These are phyloP conservation scores for Neoascochyta sp. DNA, from an alignment of 2,329 filamentous ascomycete species.

Conservation along the genomic window DNA sequence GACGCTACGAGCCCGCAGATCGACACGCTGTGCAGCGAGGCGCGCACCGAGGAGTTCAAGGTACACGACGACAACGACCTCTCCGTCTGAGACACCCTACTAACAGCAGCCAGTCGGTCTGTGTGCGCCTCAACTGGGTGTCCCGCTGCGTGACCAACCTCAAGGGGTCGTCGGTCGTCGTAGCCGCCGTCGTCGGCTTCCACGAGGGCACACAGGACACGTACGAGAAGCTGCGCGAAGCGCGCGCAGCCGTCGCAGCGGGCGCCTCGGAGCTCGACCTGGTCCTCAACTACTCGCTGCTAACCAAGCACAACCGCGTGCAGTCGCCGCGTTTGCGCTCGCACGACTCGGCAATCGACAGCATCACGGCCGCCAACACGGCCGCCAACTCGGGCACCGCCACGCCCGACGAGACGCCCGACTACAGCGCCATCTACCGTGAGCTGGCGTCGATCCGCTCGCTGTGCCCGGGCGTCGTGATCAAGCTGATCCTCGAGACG, in stretches of 20 bases:
- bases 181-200: conserved; percentile 59
- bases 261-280: conserved; percentile 58
- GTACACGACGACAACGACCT: conserved; percentile 20
- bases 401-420: conserved; percentile 26
- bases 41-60: conserved; percentile 46
- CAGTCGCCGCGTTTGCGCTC: conserved; percentile 4
- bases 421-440: conserved; percentile 50
- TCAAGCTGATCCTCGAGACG: conserved; percentile 60
- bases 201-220: conserved; percentile 56
- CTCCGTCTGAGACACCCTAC: neutral
- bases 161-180: conserved; percentile 46
- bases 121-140: conserved; percentile 55
- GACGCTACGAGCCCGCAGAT: conserved; percentile 49
- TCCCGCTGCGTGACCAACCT: conserved; percentile 49
- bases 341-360: conserved; percentile 31
- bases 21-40: conserved; percentile 54
- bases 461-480: conserved; percentile 42
- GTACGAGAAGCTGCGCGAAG: conserved; percentile 51
- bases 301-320: conserved; percentile 36
- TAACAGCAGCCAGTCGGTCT: conserved; percentile 50
- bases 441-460: conserved; percentile 53
- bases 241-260: conserved; percentile 45
- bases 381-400: conserved; percentile 15
- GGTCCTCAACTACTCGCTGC: conserved; percentile 53
- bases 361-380: conserved; percentile 34